Conservation (phyloP, 257 asterid genomes). For the Marsdenia floribunda region DNA sequence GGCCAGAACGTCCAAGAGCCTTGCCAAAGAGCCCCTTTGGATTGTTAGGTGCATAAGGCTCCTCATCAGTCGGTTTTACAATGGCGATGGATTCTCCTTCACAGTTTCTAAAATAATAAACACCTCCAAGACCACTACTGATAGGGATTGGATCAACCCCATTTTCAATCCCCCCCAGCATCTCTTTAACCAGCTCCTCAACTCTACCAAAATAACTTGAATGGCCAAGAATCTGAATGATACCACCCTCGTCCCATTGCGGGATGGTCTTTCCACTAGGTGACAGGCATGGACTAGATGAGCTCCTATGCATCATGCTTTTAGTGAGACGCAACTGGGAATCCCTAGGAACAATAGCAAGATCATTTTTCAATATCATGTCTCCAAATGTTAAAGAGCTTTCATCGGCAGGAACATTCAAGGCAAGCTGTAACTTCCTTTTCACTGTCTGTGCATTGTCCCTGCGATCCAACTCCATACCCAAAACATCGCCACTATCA, state of each 20-base stretch:
- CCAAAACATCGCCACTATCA: slow-evolving; percentile 17
- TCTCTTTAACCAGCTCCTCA: slow-evolving; percentile 6
- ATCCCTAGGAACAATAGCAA: slow-evolving; percentile 9
- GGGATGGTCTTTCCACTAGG: slow-evolving; percentile 4
- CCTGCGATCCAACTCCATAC: slow-evolving; percentile 15
- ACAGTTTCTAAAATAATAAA: slow-evolving; percentile 14
- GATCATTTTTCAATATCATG: slow-evolving; percentile 16
- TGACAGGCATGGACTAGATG: slow-evolving; percentile 20
- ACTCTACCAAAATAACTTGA: neutral
- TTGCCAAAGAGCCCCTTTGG: slow-evolving; percentile 21
- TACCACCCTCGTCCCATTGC: slow-evolving; percentile 9
- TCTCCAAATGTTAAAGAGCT: slow-evolving; percentile 18
- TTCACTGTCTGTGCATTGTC: slow-evolving; percentile 22
- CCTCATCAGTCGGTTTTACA: slow-evolving; percentile 25
- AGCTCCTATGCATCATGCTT: slow-evolving; percentile 19
- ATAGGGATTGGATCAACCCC: slow-evolving; percentile 13
- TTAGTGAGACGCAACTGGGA: slow-evolving; percentile 13
- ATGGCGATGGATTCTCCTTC: slow-evolving; percentile 11
- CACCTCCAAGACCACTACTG: slow-evolving; percentile 18
- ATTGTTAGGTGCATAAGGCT: slow-evolving; percentile 24
- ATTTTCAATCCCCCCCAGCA: slow-evolving; percentile 9
- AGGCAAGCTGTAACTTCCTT: slow-evolving; percentile 14
- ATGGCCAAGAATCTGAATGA: slow-evolving; percentile 13
- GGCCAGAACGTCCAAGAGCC: slow-evolving; percentile 19
- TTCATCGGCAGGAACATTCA: slow-evolving; percentile 16